Base-by-base conservation (phyloP, 306 rosid genomes). In the Canavalia ensiformis region DNA sequence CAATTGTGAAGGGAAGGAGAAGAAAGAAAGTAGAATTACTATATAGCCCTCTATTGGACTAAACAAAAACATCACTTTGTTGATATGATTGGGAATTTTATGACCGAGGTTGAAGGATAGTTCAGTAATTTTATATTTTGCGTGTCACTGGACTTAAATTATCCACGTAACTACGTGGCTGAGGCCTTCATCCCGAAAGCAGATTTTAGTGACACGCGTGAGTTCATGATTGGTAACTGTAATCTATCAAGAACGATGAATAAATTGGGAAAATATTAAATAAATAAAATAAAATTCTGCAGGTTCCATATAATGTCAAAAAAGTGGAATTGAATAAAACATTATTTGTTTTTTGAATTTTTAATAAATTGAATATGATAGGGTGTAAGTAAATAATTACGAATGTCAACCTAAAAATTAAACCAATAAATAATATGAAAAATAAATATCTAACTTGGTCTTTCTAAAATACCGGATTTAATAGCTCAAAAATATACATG, bases 131-230 rank as follows among this genome's bases (percentile, higher is more conserved):
- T n/a, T 1, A 0, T 10, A n/a, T 1, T 34, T 0, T 42, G 37
- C 28, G 56, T 7, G 63, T 28, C 41, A 72, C 80, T 47, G 88
- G 82, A 8, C 30, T 34, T 41, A 37, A 72, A 8, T 52, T 35
- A 52, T 51, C 88, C 88, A 84, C 90, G 83, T 82, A 69, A 76
- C 25, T 58, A 29, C 82, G 83, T 82, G 85, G 90, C 88, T 56
- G 78, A 81, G 88, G 75, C 39, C 50, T 33, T 78, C 66, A 75
- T 84, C 88, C 74, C 8, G 11, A 74, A 64, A 31, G 77, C 31
- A 49, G 88, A 84, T 82, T 84, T 58, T 65, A 13, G 69, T 81
- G 82, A 84, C 64, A 81, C 86, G 86, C 74, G 88, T 42, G 18
- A 0, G 0, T 1, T 50, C 4, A 0, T 64, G 42, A 87, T 75